phyloP scores from a whole-genome alignment of 345 rosid species.

The Brassica rapa region DNA sequence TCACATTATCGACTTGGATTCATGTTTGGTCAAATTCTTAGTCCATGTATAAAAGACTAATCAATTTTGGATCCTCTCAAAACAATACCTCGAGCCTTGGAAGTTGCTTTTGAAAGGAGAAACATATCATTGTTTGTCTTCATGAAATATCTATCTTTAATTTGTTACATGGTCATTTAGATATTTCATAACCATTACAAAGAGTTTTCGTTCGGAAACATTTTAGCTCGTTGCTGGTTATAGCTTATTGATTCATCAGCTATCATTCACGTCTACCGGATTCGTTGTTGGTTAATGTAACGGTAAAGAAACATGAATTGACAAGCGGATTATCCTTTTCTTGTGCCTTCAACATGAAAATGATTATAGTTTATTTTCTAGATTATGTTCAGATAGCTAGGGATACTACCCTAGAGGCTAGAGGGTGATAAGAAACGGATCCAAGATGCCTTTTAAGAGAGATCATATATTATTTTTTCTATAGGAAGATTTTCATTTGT shows the following conservation, averaged over 20 bases:
- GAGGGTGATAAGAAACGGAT: not conserved
- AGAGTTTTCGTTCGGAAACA: not conserved
- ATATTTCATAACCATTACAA: not conserved
- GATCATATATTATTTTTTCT: not conserved
- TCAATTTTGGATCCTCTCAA: not conserved
- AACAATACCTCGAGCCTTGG: not conserved
- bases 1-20: not conserved
- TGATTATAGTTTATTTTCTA: not conserved
- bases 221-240: not conserved
- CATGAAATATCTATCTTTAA: not conserved
- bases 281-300: not conserved
- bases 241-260: slow-evolving; percentile 1
- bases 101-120: not conserved
- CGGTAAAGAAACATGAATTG: not conserved
- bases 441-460: not conserved
- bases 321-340: not conserved
- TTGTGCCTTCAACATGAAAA: not conserved
- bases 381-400: not conserved
- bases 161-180: not conserved
- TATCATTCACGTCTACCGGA: not conserved
- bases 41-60: not conserved
- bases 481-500: not conserved
- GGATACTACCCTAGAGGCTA: not conserved
- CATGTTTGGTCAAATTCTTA: not conserved
- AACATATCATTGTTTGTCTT: not conserved